A percentile compares a stretch with the other conserved stretches of the same genome.
These are phyloP conservation scores for Adansonia digitata DNA, from an alignment of 345 rosid species.

Conservation along the genomic window DNA sequence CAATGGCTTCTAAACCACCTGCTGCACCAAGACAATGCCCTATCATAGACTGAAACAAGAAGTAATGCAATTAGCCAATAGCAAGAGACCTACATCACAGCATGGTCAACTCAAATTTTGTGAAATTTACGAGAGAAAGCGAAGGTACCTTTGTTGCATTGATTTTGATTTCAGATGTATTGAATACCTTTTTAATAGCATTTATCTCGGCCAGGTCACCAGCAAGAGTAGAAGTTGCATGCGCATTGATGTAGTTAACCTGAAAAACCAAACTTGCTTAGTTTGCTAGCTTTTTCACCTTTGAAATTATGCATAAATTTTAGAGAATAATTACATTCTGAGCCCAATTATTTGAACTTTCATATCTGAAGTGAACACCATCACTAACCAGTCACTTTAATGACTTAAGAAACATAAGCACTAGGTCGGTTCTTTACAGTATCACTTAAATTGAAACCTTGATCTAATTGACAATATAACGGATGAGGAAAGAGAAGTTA, in stretches of 20 bases:
- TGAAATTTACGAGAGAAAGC: slow-evolving; percentile 1
- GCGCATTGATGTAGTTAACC: slow-evolving; percentile 98
- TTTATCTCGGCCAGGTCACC: slow-evolving; percentile 98
- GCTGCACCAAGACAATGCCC: slow-evolving; percentile 99
- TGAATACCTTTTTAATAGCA: slow-evolving; percentile 93
- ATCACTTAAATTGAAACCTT: not conserved
- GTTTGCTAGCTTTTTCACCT: not conserved
- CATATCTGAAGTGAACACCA: not conserved
- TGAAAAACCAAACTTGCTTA: slow-evolving; percentile 24
- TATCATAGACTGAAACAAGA: slow-evolving; percentile 75
- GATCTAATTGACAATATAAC: not conserved
- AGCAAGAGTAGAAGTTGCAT: slow-evolving; percentile 95
- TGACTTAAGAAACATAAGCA: not conserved
- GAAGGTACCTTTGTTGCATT: slow-evolving; percentile 86
- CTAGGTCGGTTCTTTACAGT: not conserved
- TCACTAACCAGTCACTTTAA: not conserved
- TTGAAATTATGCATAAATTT: not conserved
- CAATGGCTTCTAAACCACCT: slow-evolving; percentile 97
- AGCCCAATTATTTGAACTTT: not conserved
- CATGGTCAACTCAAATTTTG: slow-evolving; percentile 1
- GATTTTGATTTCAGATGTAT: slow-evolving; percentile 77
- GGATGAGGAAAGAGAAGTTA: not conserved
- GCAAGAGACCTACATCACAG: slow-evolving; percentile 1
- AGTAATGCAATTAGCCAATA: not conserved
- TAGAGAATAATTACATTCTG: not conserved